Evolutionary conservation across 2,329 filamentous ascomycete genomes (phyloP).

Genomic region (Phialocephala subalpina): DNA sequence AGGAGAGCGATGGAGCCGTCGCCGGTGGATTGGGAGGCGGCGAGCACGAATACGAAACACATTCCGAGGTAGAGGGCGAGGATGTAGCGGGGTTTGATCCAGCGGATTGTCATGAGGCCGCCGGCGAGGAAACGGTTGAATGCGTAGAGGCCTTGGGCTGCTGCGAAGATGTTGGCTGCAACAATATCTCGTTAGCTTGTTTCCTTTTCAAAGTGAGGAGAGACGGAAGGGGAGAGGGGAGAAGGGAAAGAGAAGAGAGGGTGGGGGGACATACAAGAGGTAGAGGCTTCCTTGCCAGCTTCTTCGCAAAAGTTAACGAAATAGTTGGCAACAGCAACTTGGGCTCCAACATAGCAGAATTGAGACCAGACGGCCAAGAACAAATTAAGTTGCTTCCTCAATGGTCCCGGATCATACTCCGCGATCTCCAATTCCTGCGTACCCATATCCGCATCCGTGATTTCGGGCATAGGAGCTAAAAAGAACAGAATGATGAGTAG

Average conservation of each 20-base stretch:
- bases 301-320: constrained; percentile 77
- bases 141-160: constrained; percentile 78
- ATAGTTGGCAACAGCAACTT: constrained; percentile 70
- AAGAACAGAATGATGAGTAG: constrained; percentile 68
- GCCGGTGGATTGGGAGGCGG: constrained; percentile 14
- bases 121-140: constrained; percentile 75
- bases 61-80: constrained; percentile 69
- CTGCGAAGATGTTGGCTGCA: constrained; percentile 53
- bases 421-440: constrained; percentile 58
- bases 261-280: too few relatives aligned
- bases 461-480: constrained; percentile 72
- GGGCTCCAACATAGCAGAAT: constrained; percentile 81
- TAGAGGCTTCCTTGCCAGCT: constrained; percentile 49
- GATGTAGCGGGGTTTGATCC: constrained; percentile 65
- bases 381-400: constrained; percentile 75
- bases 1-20: constrained; percentile 60
- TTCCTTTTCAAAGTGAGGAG: too few relatives aligned
- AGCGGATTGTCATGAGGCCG: constrained; percentile 70
- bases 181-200: too few relatives aligned
- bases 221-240: too few relatives aligned
- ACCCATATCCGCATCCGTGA: constrained; percentile 77
- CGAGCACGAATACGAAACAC: not conserved
- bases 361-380: constrained; percentile 81
- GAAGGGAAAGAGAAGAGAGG: too few relatives aligned
- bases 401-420: constrained; percentile 64